phyloP scores from a whole-genome alignment of 495 filamentous ascomycete species.

The Barbatosphaeria neglecta region DNA sequence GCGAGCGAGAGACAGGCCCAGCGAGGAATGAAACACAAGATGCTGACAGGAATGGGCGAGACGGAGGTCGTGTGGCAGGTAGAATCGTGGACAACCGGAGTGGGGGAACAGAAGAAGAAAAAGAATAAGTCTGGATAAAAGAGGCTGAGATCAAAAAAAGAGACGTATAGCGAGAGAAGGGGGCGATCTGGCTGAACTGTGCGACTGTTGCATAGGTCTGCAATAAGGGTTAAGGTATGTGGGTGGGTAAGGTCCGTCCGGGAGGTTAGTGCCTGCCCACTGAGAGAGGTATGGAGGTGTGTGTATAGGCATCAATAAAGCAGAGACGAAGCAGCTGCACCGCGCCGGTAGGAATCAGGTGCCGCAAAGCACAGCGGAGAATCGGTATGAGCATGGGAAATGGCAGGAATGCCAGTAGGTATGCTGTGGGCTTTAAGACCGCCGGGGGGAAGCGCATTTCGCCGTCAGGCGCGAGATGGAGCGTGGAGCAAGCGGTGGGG shows the following conservation, averaged over 20 bases:
- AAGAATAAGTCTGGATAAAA: too few species aligned
- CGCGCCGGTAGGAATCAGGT: neutral
- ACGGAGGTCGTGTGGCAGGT: neutral
- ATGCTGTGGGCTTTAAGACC: neutral
- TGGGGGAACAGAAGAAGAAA: neutral
- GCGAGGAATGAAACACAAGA: neutral
- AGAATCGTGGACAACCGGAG: neutral
- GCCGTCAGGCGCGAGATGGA: neutral
- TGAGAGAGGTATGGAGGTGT: neutral
- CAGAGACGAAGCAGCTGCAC: neutral
- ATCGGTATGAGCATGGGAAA: neutral
- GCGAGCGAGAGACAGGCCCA: conserved; percentile 1
- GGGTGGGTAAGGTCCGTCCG: too few species aligned
- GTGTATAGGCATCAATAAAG: neutral
- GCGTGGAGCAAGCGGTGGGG: too few species aligned
- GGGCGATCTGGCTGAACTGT: conserved; percentile 1
- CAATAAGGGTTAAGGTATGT: too few species aligned
- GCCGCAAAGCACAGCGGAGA: neutral
- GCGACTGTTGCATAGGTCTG: neutral
- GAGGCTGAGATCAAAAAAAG: too few species aligned
- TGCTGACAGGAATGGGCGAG: neutral
- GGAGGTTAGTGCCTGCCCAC: too few species aligned
- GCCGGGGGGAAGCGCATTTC: neutral
- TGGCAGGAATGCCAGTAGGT: neutral
- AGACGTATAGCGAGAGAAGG: neutral